Percentiles rank a stretch among this genome's conserved stretches.
Evolutionary conservation across 139 green algal species (phyloP).

Genomic region (Raphidocelis subcapitata): DNA sequence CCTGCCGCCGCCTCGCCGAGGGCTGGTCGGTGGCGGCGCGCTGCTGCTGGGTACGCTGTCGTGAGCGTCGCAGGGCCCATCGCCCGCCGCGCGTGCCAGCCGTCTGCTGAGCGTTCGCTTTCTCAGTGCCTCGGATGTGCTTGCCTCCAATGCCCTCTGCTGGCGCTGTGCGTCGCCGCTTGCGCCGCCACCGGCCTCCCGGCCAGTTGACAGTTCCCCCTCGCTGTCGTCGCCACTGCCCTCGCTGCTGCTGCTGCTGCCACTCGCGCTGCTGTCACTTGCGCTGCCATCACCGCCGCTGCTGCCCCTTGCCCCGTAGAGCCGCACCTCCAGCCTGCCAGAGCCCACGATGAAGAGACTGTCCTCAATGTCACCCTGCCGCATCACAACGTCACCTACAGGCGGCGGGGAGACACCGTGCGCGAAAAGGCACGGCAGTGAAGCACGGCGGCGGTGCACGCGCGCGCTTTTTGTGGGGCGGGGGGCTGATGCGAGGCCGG

Average conservation of each 20-base stretch:
- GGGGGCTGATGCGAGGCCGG: neutral
- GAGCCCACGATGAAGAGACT: slow-evolving; percentile 39
- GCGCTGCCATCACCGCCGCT: neutral
- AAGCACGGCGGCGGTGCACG: neutral
- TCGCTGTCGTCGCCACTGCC: neutral
- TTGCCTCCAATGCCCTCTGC: too few species aligned
- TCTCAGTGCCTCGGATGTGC: too few species aligned
- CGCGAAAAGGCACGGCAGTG: neutral
- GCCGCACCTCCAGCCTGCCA: slow-evolving; percentile 34
- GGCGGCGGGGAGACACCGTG: neutral
- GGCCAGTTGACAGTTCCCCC: neutral
- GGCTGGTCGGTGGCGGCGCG: too few species aligned
- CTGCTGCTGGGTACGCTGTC: too few species aligned
- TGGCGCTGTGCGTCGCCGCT: neutral
- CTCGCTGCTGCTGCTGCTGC: neutral
- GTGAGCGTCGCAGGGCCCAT: too few species aligned
- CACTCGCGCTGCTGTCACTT: neutral
- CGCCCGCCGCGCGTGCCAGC: too few species aligned
- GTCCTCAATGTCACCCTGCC: slow-evolving; percentile 31
- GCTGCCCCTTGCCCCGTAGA: slow-evolving; percentile 10
- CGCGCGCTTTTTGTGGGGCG: neutral
- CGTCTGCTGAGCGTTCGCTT: too few species aligned
- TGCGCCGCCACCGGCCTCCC: neutral
- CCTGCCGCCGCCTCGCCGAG: too few species aligned
- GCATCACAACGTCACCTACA: slow-evolving; percentile 31